Evolutionary conservation across 2,329 filamentous ascomycete genomes (phyloP).

Genomic region (Purpureocillium lavendulum): DNA sequence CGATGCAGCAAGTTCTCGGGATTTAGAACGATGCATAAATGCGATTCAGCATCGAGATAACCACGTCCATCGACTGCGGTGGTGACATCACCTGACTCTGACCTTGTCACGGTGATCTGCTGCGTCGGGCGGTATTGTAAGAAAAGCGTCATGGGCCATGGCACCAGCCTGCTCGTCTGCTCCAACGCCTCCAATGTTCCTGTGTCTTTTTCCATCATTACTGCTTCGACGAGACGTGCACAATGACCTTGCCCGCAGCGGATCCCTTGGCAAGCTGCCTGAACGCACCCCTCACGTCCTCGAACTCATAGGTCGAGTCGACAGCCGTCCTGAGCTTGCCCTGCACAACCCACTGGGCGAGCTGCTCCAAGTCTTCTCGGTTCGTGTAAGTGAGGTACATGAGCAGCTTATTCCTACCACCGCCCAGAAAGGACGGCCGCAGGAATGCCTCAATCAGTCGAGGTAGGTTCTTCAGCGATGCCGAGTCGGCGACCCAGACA

Average conservation of each 20-base stretch:
- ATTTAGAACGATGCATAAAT: too few relatives aligned
- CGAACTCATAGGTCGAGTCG: slow-evolving; percentile 47
- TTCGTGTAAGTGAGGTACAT: slow-evolving; percentile 30
- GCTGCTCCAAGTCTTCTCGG: slow-evolving; percentile 35
- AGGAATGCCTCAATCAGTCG: slow-evolving; percentile 16
- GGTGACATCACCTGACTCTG: too few relatives aligned
- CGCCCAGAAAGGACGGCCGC: slow-evolving; percentile 27
- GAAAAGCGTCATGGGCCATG: too few relatives aligned
- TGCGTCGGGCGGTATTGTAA: too few relatives aligned
- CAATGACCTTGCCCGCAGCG: slow-evolving; percentile 53
- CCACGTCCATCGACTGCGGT: too few relatives aligned
- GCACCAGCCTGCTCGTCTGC: too few relatives aligned
- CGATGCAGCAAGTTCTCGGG: not conserved
- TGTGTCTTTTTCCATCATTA: too few relatives aligned
- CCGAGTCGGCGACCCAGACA: slow-evolving; percentile 38
- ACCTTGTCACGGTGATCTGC: too few relatives aligned
- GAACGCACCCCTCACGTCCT: slow-evolving; percentile 48
- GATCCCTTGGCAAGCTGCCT: slow-evolving; percentile 49
- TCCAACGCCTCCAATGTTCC: too few relatives aligned
- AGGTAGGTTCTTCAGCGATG: slow-evolving; percentile 15
- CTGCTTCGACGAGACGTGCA: slow-evolving; percentile 12
- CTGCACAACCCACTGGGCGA: slow-evolving; percentile 47
- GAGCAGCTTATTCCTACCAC: slow-evolving; percentile 32
- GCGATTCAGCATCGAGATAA: too few relatives aligned
- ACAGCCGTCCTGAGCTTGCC: slow-evolving; percentile 49